Evolutionary conservation across 2,329 filamentous ascomycete genomes (phyloP).

Genomic region (Calonectria ilicicola): DNA sequence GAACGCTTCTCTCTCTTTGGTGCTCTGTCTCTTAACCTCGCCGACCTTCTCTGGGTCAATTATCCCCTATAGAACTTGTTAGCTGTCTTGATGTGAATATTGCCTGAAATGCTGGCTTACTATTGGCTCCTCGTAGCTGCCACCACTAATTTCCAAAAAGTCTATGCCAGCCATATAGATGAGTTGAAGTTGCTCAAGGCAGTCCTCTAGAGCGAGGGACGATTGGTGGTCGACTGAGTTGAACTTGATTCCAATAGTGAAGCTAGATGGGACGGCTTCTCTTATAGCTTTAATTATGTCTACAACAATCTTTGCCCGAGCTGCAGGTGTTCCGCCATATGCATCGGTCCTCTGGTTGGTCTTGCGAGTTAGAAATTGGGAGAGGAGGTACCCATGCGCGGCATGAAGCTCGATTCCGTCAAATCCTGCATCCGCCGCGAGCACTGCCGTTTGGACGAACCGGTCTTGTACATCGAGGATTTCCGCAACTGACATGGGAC

Average conservation of each 20-base stretch:
- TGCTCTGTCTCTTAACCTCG: slow-evolving; percentile 4
- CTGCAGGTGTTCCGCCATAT: neutral
- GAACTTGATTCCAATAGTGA: neutral
- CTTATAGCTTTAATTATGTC: neutral
- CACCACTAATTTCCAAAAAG: neutral
- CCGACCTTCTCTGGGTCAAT: neutral
- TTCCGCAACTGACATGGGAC: slow-evolving; percentile 66
- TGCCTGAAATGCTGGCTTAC: neutral
- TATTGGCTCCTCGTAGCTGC: neutral
- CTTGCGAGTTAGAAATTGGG: neutral
- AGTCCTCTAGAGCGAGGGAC: neutral
- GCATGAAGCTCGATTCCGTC: slow-evolving; percentile 44
- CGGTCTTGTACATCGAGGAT: slow-evolving; percentile 62
- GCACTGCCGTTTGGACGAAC: slow-evolving; percentile 66
- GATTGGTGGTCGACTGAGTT: neutral
- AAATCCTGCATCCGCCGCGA: slow-evolving; percentile 49
- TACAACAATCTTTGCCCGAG: neutral
- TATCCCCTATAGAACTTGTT: neutral
- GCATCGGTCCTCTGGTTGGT: slow-evolving; percentile 2
- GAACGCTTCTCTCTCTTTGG: neutral
- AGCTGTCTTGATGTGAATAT: slow-evolving; percentile 43
- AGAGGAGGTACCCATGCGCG: neutral
- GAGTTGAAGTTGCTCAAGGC: neutral
- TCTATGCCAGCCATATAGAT: neutral
- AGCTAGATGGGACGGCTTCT: neutral